Conservation (phyloP, 495 filamentous ascomycete genomes). For the Hypoxylon rickii region DNA sequence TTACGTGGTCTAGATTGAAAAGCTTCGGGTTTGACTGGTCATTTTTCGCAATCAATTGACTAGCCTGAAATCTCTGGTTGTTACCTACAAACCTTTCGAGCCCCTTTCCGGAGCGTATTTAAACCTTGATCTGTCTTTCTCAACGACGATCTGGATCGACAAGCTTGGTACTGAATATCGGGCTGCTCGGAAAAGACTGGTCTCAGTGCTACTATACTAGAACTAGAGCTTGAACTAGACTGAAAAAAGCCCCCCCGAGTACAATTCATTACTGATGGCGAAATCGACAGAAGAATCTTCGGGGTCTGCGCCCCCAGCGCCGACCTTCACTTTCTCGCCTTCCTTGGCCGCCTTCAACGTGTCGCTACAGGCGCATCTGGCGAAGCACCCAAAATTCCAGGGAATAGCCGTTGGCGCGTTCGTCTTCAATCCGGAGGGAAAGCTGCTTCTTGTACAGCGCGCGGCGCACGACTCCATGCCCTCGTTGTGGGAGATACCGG, state of each 20-base stretch:
- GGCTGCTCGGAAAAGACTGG: background rate
- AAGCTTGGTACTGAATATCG: background rate
- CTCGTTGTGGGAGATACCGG: conserved; percentile 59
- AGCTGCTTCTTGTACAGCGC: conserved; percentile 57
- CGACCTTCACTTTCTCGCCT: conserved; percentile 34
- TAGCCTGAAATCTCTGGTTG: conserved; percentile 12
- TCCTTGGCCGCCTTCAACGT: conserved; percentile 32
- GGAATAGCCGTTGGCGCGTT: conserved; percentile 42
- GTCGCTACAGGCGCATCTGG: conserved; percentile 29
- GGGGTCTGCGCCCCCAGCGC: conserved; percentile 18
- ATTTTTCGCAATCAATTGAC: conserved; percentile 19
- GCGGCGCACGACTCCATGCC: conserved; percentile 56
- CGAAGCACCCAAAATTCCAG: conserved; percentile 23
- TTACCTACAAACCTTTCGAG: background rate
- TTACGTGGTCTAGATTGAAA: conserved; percentile 46
- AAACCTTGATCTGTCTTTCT: conserved; percentile 3
- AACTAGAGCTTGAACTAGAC: background rate
- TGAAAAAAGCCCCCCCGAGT: conserved; percentile 1
- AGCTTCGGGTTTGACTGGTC: conserved; percentile 24
- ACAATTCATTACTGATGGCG: conserved; percentile 38
- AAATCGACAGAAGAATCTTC: conserved; percentile 2
- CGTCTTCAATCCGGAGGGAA: conserved; percentile 40
- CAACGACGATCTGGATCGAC: conserved; percentile 1
- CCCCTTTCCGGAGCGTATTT: conserved; percentile 9
- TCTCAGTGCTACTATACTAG: background rate